Base-by-base conservation (phyloP, 2,329 filamentous ascomycete species). In the Colletotrichum nymphaeae region DNA sequence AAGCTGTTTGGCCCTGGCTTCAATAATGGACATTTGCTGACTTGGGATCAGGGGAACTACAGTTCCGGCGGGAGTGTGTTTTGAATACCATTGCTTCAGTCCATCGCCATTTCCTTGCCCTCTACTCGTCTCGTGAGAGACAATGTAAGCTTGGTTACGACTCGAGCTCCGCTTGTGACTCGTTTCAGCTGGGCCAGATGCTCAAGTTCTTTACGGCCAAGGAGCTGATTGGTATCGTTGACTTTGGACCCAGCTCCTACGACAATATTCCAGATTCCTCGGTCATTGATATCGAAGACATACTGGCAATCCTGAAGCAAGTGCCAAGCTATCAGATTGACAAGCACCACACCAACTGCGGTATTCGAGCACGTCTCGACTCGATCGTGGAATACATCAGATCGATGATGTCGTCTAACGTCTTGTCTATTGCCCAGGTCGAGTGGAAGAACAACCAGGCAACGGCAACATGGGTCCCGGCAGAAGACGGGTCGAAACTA, bases 61-160 rank as follows among this genome's bases (percentile, higher is more conserved):
- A 91, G 49, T 86, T 88, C 75, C 89, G 93, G 1, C 89, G 93
- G 11, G 88, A 90, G 68, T 90, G 88, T 80, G 88, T 95, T 56
- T 84, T 95, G 22, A 89, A 92, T 76, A 92, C 92, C 2, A 85
- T 95, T 58, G 90, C 92, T 67, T 94, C 93, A 0, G 84, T 95
- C 1, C 92, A 92, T 73, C 85, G 86, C 1, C 90, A 95, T 79
- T 95, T 94, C 70, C 83, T 95, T 3, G 79, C 81, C 7, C 83
- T 93, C 0, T 95, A 95, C 80, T 89, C 90, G 1, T 93, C 92
- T 11, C 89, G 91, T n/a, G 87, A 83, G 37, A 82, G 85, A 8
- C 93, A 95, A 79, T 95, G 93, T 81, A 91, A 90, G 77, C 87
- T 94, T 0, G 93, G 93, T 65, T 95, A 95, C 81, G 93, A 94